Percentiles rank a stretch among this genome's conserved stretches.
Conservation (phyloP, 805 yeast genomes). For the Schwanniomyces polymorphus region DNA sequence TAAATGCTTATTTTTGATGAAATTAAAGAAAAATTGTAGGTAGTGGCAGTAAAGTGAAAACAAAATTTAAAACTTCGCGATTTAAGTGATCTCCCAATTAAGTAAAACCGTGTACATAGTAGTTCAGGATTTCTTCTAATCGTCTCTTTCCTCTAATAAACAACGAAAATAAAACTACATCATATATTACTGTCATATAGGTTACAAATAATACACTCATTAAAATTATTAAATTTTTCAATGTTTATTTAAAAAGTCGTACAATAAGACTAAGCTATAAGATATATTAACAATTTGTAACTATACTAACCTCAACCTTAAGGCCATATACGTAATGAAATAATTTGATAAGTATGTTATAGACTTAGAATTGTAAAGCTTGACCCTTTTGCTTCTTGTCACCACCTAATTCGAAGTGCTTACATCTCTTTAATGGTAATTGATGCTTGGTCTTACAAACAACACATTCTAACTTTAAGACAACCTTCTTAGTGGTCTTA, state of each 20-base stretch:
- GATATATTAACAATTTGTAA: slow-evolving; percentile 1
- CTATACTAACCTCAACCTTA: slow-evolving; percentile 3
- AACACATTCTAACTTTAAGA: slow-evolving; percentile 98
- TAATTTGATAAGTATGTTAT: slow-evolving; percentile 5
- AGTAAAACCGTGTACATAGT: background rate
- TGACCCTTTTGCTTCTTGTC: slow-evolving; percentile 99
- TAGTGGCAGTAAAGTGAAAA: background rate
- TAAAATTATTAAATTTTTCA: background rate
- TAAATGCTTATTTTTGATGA: background rate
- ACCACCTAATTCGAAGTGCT: slow-evolving; percentile 99
- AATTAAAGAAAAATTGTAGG: background rate
- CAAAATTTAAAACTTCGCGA: background rate
- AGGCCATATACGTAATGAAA: slow-evolving; percentile 1
- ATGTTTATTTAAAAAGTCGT: slow-evolving; percentile 6
- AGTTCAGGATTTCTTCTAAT: background rate
- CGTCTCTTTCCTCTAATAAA: background rate
- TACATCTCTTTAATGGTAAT: slow-evolving; percentile 98
- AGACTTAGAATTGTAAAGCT: slow-evolving; percentile 94
- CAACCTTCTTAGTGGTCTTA: slow-evolving; percentile 99
- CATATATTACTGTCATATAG: no score
- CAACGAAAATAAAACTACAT: background rate
- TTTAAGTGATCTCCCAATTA: background rate
- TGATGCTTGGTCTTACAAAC: slow-evolving; percentile 98
- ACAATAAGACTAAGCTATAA: slow-evolving; percentile 5
- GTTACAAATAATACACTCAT: background rate